Evolutionary conservation across 352 stramenopile species (phyloP).

Genomic region (Phytophthora pini): DNA sequence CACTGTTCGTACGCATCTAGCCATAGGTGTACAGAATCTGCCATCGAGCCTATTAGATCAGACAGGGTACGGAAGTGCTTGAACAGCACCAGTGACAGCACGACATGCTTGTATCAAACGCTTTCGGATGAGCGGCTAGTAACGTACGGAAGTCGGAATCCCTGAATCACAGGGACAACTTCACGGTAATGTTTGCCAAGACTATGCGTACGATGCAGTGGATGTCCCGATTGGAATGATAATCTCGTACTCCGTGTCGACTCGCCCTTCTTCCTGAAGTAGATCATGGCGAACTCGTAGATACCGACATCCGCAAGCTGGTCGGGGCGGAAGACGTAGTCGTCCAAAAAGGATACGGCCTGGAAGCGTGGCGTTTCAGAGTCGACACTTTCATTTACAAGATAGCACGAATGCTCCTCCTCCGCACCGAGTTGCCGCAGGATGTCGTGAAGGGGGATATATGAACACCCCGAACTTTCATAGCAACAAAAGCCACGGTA

Average conservation of each 20-base stretch:
- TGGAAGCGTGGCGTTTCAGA: background rate
- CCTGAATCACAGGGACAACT: constrained; percentile 6
- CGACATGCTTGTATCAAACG: background rate
- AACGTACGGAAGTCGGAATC: constrained; percentile 3
- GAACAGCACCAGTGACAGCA: too few relatives aligned
- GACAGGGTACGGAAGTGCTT: too few relatives aligned
- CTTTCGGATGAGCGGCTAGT: background rate
- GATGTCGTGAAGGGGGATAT: background rate
- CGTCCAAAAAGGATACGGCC: background rate
- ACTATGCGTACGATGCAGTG: background rate
- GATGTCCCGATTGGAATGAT: background rate
- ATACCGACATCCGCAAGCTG: background rate
- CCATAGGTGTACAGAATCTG: too few relatives aligned
- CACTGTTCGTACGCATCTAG: too few relatives aligned
- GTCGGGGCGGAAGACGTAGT: constrained; percentile 5
- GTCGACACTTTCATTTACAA: background rate
- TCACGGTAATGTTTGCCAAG: constrained; percentile 1
- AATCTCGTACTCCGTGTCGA: background rate
- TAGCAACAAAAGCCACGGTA: constrained; percentile 3
- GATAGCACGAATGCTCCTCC: background rate
- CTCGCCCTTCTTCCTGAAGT: background rate
- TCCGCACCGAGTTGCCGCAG: background rate
- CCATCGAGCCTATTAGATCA: too few relatives aligned
- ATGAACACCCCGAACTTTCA: background rate
- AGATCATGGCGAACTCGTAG: constrained; percentile 11